phyloP scores from a whole-genome alignment of 2,329 filamentous ascomycete genomes.

The Knoxdaviesia capensis region DNA sequence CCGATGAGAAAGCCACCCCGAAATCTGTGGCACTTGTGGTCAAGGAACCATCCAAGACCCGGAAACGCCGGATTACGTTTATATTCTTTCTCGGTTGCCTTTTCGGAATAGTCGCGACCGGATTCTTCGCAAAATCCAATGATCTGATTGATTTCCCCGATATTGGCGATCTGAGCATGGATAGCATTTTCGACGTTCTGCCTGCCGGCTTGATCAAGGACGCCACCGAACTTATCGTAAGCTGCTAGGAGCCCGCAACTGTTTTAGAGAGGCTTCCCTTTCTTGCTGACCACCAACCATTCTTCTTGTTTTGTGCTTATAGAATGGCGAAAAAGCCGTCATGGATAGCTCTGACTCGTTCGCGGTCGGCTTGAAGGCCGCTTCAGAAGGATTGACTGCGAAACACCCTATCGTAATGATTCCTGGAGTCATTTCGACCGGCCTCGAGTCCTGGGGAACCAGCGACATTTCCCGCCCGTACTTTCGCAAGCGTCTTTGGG shows the following conservation, averaged over 20 bases:
- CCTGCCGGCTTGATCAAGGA: conserved; percentile 61
- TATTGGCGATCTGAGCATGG: conserved; percentile 56
- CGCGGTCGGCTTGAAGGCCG: conserved; percentile 67
- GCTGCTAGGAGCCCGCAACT: conserved; percentile 12
- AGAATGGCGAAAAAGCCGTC: conserved; percentile 67
- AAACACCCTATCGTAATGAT: conserved; percentile 92
- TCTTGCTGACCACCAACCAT: too few species aligned
- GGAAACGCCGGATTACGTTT: conserved; percentile 58
- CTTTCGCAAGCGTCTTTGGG: conserved; percentile 89
- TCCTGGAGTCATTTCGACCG: conserved; percentile 91
- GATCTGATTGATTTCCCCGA: conserved; percentile 70
- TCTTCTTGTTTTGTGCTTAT: conserved; percentile 4
- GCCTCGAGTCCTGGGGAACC: conserved; percentile 91
- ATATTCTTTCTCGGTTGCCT: conserved; percentile 77
- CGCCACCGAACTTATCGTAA: conserved; percentile 64
- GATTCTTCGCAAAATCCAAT: conserved; percentile 76
- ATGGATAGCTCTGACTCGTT: conserved; percentile 87
- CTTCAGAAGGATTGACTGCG: conserved; percentile 59
- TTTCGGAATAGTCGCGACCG: conserved; percentile 75
- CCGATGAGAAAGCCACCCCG: conserved; percentile 13
- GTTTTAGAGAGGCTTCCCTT: background rate
- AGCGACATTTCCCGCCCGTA: conserved; percentile 69
- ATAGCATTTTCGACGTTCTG: conserved; percentile 69
- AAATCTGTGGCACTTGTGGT: conserved; percentile 13
- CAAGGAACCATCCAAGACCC: conserved; percentile 24